Conservation (phyloP, 1,284 basidiomycete genomes). For the Thecaphora thlaspeos region DNA sequence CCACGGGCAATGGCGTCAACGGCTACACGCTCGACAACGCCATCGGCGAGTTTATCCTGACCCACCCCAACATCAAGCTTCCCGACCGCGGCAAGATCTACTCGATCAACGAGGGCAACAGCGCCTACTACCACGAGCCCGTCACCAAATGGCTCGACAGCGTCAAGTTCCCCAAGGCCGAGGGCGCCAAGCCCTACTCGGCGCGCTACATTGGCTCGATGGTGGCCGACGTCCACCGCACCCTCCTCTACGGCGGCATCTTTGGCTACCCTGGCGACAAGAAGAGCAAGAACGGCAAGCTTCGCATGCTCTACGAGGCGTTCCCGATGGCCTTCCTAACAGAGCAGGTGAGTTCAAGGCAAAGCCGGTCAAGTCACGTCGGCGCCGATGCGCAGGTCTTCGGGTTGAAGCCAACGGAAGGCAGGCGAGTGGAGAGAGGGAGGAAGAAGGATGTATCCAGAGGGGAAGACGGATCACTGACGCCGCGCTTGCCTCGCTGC, state of each 20-base stretch:
- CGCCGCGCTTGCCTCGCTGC: no score
- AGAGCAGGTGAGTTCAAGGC: constrained; percentile 72
- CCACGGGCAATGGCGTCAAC: constrained; percentile 93
- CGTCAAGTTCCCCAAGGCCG: constrained; percentile 71
- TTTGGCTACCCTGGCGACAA: constrained; percentile 98
- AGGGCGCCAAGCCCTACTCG: constrained; percentile 59
- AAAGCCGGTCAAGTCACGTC: no score
- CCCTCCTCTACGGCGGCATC: constrained; percentile 94
- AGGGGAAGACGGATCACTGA: no score
- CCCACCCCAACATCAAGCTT: constrained; percentile 94
- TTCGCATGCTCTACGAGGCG: constrained; percentile 92
- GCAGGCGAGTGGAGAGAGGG: no score
- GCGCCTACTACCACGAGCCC: constrained; percentile 80
- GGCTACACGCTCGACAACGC: constrained; percentile 93
- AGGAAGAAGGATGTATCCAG: no score
- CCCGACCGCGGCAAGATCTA: constrained; percentile 96
- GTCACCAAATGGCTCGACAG: constrained; percentile 77
- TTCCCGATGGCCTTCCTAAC: constrained; percentile 99
- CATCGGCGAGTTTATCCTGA: constrained; percentile 93
- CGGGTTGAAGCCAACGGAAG: no score
- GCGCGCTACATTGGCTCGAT: constrained; percentile 92
- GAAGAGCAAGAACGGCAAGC: constrained; percentile 93
- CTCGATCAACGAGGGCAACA: constrained; percentile 99
- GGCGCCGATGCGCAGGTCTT: no score
- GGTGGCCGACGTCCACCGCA: constrained; percentile 97